Percentiles rank a stretch among this genome's conserved stretches.
phyloP scores from a whole-genome alignment of 352 stramenopile genomes.

The Globisporangium recalcitrans region DNA sequence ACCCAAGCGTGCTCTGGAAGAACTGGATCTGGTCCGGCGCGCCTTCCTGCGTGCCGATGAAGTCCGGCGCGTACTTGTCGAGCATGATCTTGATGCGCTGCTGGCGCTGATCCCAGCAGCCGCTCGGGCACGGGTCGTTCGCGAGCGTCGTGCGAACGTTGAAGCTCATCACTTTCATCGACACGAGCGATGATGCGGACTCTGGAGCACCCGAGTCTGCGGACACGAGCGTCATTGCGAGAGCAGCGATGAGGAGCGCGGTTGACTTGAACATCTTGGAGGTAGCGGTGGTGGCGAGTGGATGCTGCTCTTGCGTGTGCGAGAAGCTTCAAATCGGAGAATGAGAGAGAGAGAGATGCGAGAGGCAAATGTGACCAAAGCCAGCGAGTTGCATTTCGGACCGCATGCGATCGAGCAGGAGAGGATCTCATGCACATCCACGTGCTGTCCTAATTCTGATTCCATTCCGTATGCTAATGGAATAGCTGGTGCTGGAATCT shows the following conservation, averaged over 20 bases:
- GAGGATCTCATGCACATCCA: too few species aligned
- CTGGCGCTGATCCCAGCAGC: conserved; percentile 64
- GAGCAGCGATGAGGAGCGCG: not conserved
- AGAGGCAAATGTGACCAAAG: not conserved
- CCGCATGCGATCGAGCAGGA: not conserved
- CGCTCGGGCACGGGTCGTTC: conserved; percentile 49
- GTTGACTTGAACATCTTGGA: conserved; percentile 1
- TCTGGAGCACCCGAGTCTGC: not conserved
- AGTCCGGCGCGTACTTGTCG: conserved; percentile 40
- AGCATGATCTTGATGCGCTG: conserved; percentile 34
- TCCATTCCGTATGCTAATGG: too few species aligned
- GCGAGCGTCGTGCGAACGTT: conserved; percentile 65
- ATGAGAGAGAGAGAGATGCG: not conserved
- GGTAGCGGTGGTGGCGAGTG: not conserved
- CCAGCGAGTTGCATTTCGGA: not conserved
- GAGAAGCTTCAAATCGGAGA: not conserved
- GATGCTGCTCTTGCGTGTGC: not conserved
- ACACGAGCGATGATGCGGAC: not conserved
- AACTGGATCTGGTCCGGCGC: conserved; percentile 51
- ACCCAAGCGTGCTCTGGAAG: conserved; percentile 39
- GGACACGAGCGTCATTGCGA: not conserved
- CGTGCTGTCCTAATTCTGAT: not conserved
- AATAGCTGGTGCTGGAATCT: not conserved
- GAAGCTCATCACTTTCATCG: conserved; percentile 64
- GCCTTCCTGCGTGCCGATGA: conserved; percentile 63